Base-by-base conservation (phyloP, 441 rosid species). In the Populus tomentosa region DNA sequence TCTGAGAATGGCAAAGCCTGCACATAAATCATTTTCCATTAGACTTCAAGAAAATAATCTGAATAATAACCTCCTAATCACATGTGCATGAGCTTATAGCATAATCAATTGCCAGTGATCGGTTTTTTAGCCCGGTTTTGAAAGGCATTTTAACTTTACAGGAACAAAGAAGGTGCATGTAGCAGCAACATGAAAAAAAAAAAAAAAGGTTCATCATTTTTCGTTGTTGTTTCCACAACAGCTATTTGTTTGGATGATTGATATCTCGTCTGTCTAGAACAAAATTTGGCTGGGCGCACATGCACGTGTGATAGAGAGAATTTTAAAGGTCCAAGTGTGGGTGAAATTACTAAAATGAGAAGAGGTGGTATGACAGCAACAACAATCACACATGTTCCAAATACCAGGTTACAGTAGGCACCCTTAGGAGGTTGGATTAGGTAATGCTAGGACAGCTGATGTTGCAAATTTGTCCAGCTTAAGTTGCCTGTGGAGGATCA, bases 1-100 rank as follows among this genome's bases (percentile, higher is more conserved):
- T 92, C 97, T 36, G 99, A 90, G 88, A 94, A 96, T 77, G 97
- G 92, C 81, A 96, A 81, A 73, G 94, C 89, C 99, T 94, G 88
- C 81, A 79, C 10, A 72, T 13, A 75, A 69, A 79, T n/a, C 28
- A 82, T 30, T 74, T 75, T 4, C 70, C 53, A n/a, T 81, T 32
- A 75, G 81, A 63, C 35, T 59, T 72, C 4, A 50, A 68, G 16
- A 75, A 5, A 64, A 73, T 32, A 35, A n/a, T n/a, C n/a, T n/a
- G n/a, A 75, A 79, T 10, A 16, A 26, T 33, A 69, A 73, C 33
- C 28, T 18, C 30, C 42, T 63, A 71, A 70, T 16, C 10, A 35
- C 56, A 46, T 46, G 46, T 40, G 67, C 65, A 35, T 9, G 20
- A 66, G 67, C 38, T 75, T 16, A 72, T 7, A 42, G 46, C 71